Conservation (phyloP, 768 basidiomycete genomes). For the Clitopilus passeckerianus region DNA sequence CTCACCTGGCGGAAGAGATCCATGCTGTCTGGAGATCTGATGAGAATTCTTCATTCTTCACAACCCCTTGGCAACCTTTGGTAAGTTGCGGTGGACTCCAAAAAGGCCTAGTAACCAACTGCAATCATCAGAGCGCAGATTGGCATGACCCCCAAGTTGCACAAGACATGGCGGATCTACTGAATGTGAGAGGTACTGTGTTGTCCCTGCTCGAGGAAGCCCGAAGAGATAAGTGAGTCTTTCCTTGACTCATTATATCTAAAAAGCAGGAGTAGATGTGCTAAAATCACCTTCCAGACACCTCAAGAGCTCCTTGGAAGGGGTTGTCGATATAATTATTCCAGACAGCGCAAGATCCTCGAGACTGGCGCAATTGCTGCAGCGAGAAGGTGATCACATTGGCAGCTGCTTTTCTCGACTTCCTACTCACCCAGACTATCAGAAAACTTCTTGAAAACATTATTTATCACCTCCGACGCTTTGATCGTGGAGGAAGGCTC, state of each 20-base stretch:
- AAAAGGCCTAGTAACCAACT: neutral
- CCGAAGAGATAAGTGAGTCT: constrained; percentile 62
- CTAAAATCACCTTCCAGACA: constrained; percentile 34
- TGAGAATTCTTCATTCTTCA: constrained; percentile 59
- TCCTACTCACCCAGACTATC: neutral
- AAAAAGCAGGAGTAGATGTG: neutral
- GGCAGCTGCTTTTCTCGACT: neutral
- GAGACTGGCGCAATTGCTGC: constrained; percentile 24
- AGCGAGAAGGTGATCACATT: constrained; percentile 35
- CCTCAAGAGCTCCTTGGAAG: constrained; percentile 75
- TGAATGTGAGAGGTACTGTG: constrained; percentile 57
- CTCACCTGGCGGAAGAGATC: constrained; percentile 90
- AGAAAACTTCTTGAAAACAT: constrained; percentile 63
- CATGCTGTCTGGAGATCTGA: constrained; percentile 39
- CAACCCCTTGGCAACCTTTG: constrained; percentile 59
- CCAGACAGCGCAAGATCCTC: constrained; percentile 27
- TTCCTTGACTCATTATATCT: neutral
- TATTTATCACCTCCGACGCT: constrained; percentile 81
- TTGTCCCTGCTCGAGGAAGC: constrained; percentile 73
- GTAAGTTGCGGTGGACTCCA: constrained; percentile 33
- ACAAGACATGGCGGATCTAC: constrained; percentile 57
- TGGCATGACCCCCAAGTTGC: constrained; percentile 62
- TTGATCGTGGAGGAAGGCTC: constrained; percentile 42
- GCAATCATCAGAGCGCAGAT: constrained; percentile 35
- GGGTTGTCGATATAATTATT: constrained; percentile 61